These are phyloP conservation scores for Cubamyces sp. DNA, from an alignment of 768 basidiomycete species.

Conservation along the genomic window DNA sequence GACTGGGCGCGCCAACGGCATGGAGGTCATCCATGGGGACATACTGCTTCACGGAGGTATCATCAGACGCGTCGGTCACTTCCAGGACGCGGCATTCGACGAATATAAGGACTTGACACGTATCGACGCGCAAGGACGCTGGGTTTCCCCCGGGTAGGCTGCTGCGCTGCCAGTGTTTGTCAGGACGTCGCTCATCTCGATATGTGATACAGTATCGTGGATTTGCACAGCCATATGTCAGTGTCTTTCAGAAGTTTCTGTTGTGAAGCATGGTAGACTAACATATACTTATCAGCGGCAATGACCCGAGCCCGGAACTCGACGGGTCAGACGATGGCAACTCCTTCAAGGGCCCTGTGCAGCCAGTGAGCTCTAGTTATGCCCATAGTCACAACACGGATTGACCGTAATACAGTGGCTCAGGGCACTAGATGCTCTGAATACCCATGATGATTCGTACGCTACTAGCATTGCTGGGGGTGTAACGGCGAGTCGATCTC, in stretches of 20 bases:
- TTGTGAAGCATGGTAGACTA: too few species aligned
- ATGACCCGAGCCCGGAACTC: slow-evolving; percentile 28
- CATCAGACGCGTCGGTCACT: slow-evolving; percentile 60
- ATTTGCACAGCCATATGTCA: slow-evolving; percentile 25
- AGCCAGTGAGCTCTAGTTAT: slow-evolving; percentile 18
- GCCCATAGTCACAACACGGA: not conserved
- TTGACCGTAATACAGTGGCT: slow-evolving; percentile 48
- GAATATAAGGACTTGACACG: slow-evolving; percentile 44
- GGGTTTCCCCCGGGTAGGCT: slow-evolving; percentile 73
- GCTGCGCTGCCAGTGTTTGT: too few species aligned
- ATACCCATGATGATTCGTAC: slow-evolving; percentile 80
- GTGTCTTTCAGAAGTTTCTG: slow-evolving; percentile 38
- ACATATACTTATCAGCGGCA: slow-evolving; percentile 1
- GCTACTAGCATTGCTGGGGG: slow-evolving; percentile 75
- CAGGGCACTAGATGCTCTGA: slow-evolving; percentile 75
- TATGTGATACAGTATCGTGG: slow-evolving; percentile 19
- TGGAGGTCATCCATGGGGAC: slow-evolving; percentile 64
- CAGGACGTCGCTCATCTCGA: not conserved
- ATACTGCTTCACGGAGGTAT: slow-evolving; percentile 73
- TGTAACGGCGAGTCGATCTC: slow-evolving; percentile 48
- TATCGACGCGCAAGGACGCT: slow-evolving; percentile 67
- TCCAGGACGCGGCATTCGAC: slow-evolving; percentile 35
- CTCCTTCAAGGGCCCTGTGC: slow-evolving; percentile 42
- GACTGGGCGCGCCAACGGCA: slow-evolving; percentile 76
- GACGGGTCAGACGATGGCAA: slow-evolving; percentile 46